Evolutionary conservation across 2,329 filamentous ascomycete genomes (phyloP).

Genomic region (Davidsoniella neocaledoniae): DNA sequence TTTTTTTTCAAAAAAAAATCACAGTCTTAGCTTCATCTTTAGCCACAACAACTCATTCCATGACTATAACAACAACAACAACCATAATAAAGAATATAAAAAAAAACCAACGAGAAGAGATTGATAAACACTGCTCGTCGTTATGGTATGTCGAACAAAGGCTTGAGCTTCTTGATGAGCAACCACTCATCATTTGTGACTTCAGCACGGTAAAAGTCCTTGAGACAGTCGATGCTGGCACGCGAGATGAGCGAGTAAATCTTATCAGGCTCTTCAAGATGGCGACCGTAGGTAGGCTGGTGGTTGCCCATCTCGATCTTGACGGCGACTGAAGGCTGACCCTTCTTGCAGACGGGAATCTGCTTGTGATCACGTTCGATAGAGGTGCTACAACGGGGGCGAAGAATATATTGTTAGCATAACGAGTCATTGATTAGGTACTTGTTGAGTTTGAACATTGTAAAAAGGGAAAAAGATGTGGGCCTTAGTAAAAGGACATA

Average conservation of each 20-base stretch:
- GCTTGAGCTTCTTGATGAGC: constrained; percentile 89
- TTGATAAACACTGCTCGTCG: too few relatives aligned
- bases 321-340: constrained; percentile 89
- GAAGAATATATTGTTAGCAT: constrained; percentile 16
- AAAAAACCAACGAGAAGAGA: neutral
- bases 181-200: constrained; percentile 88
- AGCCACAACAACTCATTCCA: too few relatives aligned
- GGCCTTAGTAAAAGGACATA: neutral
- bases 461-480: neutral
- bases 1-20: too few relatives aligned
- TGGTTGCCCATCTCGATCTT: constrained; percentile 90
- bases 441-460: neutral
- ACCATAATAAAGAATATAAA: neutral
- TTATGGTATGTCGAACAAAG: constrained; percentile 72
- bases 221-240: constrained; percentile 80
- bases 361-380: constrained; percentile 98
- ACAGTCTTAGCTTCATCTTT: too few relatives aligned
- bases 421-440: neutral
- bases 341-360: constrained; percentile 80
- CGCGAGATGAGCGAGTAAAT: constrained; percentile 82
- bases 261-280: constrained; percentile 78
- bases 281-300: constrained; percentile 86
- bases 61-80: neutral
- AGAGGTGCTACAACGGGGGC: constrained; percentile 45
- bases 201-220: constrained; percentile 84